A percentile compares a stretch with the other conserved stretches of the same genome.
Conservation (phyloP, 306 rosid species). For the Glycine tomentella region DNA sequence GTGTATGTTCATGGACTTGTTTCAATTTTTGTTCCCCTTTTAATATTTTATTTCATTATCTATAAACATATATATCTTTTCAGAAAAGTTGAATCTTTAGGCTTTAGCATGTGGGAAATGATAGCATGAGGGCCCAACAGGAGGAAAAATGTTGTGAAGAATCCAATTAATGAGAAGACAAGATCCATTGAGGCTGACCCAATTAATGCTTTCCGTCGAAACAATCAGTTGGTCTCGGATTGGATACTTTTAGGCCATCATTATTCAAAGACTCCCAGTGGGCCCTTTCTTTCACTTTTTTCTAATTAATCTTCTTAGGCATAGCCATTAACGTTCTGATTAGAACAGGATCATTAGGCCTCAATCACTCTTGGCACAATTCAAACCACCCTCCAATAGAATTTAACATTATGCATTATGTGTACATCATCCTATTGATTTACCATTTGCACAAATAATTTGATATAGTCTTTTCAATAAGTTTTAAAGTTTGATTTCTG, state of each 20-base stretch:
- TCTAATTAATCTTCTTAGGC: not conserved
- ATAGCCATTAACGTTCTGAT: slow-evolving; percentile 1
- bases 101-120: slow-evolving; percentile 47
- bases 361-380: not conserved
- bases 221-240: slow-evolving; percentile 35
- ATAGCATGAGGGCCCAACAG: slow-evolving; percentile 45
- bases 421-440: no score
- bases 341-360: slow-evolving; percentile 4
- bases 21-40: not conserved
- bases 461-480: no score
- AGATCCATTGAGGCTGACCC: slow-evolving; percentile 48
- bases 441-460: no score
- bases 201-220: slow-evolving; percentile 36
- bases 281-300: slow-evolving; percentile 12
- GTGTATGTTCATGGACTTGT: not conserved
- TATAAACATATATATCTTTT: not conserved
- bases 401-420: slow-evolving; percentile 10
- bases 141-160: slow-evolving; percentile 48
- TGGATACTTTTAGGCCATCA: slow-evolving; percentile 46
- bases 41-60: not conserved
- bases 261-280: slow-evolving; percentile 24
- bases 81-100: slow-evolving; percentile 36
- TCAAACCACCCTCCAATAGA: slow-evolving; percentile 9
- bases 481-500: no score
- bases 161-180: slow-evolving; percentile 43